Base-by-base conservation (phyloP, 1,139 yeast genomes). In the Schwanniomyces etchellsii region DNA sequence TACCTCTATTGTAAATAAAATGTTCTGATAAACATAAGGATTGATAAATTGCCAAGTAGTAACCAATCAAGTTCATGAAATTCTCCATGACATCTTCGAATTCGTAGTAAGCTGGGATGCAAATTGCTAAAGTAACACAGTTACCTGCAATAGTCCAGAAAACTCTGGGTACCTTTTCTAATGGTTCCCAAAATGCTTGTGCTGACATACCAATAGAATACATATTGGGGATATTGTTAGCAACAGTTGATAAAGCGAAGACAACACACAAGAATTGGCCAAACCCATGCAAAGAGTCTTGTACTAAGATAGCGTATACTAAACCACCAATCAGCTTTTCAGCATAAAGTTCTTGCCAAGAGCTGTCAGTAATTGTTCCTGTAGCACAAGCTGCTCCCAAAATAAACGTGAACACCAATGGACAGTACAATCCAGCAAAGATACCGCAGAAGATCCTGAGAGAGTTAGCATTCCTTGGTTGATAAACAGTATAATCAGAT, bases 171-270 rank as follows among this genome's bases (percentile, higher is more conserved):
- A 88, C 66, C 49, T 66, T 72, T 30, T 76, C 64, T 48, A 86
- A 72, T 38, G 73, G 74, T 29, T 81, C 72, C 84, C 89, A 82
- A 45, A 83, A 65, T 17, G 94, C 77, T 64, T 86, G 96, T 15
- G 88, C 86, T 42, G 89, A 78, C 44, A 88, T 67, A 18, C 85
- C 89, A 49, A 85, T 74, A 13, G 96, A 84, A 67, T 88, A 88
- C 81, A 86, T 79, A 66, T 86, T 88, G 52, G 96, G 96, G 52
- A 86, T 74, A 62, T 86, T 86, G 70, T 86, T 86, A 44, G 95
- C 83, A 35, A 88, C 77, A 28, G 95, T 84, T 21, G 95, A 83
- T 43, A 88, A 60, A 11, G 94, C 85, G 40, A 88, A 64, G 13
- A 88, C 32, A 24, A 88, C 96, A 62, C 89, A 77, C 60, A 89